Percentiles rank a stretch among this genome's conserved stretches.
Conservation (phyloP, 2,329 filamentous ascomycete species). For the Colletotrichum sp. region DNA sequence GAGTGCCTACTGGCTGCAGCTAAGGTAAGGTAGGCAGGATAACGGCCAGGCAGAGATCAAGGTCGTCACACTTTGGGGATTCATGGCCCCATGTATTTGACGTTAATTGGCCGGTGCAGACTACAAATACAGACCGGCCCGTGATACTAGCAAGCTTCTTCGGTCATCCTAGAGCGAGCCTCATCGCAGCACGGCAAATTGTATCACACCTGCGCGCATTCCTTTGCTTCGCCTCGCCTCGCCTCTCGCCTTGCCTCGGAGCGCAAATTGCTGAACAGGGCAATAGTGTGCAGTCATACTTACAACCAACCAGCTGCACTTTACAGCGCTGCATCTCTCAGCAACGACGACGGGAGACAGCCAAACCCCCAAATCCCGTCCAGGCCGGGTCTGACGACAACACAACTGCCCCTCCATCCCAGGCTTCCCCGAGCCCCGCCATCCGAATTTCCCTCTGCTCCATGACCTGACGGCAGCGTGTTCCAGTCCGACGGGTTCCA, state of each 20-base stretch:
- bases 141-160: background rate
- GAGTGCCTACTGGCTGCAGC: background rate
- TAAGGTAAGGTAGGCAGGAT: background rate
- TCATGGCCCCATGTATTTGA: background rate
- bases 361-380: background rate
- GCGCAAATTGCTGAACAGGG: background rate
- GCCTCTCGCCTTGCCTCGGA: background rate
- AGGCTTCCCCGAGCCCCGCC: slow-evolving; percentile 6
- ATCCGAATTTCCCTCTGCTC: background rate
- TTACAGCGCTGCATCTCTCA: background rate
- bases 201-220: background rate
- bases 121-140: slow-evolving; percentile 10
- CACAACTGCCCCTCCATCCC: background rate
- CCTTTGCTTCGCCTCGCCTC: background rate
- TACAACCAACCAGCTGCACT: background rate
- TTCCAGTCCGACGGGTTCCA: background rate
- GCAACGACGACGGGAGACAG: background rate
- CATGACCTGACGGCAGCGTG: background rate
- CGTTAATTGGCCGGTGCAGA: slow-evolving; percentile 8
- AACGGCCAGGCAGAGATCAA: background rate
- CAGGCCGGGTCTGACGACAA: background rate
- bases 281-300: background rate
- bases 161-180: background rate
- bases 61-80: slow-evolving; percentile 9
- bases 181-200: background rate